These are phyloP conservation scores for Aethionema arabicum DNA, from an alignment of 345 rosid genomes.

Conservation along the genomic window DNA sequence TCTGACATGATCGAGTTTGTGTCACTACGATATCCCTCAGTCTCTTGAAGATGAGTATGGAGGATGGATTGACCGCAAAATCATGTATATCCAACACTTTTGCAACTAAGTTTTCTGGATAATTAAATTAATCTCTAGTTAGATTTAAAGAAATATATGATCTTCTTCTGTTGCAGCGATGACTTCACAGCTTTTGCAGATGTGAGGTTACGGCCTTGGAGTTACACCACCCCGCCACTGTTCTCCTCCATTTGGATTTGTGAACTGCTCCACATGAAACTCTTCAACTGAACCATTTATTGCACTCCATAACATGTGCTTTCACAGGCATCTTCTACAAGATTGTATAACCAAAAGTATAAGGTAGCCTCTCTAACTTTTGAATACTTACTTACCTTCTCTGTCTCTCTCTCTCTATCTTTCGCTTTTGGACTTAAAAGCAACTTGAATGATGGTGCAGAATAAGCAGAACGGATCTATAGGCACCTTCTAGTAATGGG, in stretches of 20 bases:
- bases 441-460: conserved; percentile 30
- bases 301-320: too few relatives aligned
- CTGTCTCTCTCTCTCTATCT: too few relatives aligned
- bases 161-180: conserved; percentile 39
- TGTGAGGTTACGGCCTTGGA: not conserved
- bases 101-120: too few relatives aligned
- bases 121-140: too few relatives aligned
- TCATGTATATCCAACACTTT: conserved; percentile 40
- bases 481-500: conserved; percentile 37
- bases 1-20: too few relatives aligned
- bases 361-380: not conserved
- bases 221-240: conserved; percentile 16
- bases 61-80: conserved; percentile 44
- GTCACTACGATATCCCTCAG: too few relatives aligned
- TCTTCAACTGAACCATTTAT: too few relatives aligned
- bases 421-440: not conserved
- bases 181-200: conserved; percentile 66
- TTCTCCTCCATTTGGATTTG: conserved; percentile 13
- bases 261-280: not conserved
- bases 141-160: too few relatives aligned
- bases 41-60: too few relatives aligned
- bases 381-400: too few relatives aligned
- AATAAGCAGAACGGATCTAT: conserved; percentile 42
- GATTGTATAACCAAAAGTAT: too few relatives aligned
- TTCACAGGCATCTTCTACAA: too few relatives aligned